These are phyloP conservation scores for Gnetum montanum DNA, from an alignment of 75 land plant species.

Conservation along the genomic window DNA sequence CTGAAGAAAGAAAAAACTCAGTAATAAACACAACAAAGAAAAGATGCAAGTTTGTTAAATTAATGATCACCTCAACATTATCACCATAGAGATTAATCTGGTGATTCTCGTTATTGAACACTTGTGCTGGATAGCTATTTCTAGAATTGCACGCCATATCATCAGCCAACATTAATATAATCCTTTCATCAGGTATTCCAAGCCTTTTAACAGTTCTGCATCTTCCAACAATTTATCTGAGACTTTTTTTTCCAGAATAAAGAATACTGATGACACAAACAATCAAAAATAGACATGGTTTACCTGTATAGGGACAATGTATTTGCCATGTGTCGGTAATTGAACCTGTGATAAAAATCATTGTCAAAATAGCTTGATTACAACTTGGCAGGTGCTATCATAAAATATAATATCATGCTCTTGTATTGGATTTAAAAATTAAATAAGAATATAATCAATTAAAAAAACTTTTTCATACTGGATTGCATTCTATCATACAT, in stretches of 20 bases:
- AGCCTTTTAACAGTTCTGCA: slow-evolving; percentile 90
- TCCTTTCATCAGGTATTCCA: slow-evolving; percentile 96
- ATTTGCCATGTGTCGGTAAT: slow-evolving; percentile 98
- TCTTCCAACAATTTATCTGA: too few species aligned
- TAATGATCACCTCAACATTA: slow-evolving; percentile 76
- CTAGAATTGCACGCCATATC: slow-evolving; percentile 99
- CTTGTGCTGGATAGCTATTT: slow-evolving; percentile 93
- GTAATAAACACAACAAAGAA: not conserved
- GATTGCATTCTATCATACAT: too few species aligned
- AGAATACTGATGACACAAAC: too few species aligned
- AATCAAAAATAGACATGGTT: too few species aligned
- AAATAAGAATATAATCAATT: too few species aligned
- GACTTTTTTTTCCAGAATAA: too few species aligned
- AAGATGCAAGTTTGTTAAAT: too few species aligned
- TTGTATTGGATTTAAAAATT: too few species aligned
- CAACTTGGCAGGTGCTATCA: too few species aligned
- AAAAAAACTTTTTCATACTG: too few species aligned
- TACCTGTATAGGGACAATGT: slow-evolving; percentile 90
- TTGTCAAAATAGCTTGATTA: not conserved
- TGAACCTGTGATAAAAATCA: slow-evolving; percentile 59
- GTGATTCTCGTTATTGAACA: slow-evolving; percentile 97
- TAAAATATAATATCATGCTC: too few species aligned
- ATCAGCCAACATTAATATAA: slow-evolving; percentile 98
- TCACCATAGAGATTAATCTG: slow-evolving; percentile 93
- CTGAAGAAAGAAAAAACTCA: too few species aligned